Conservation (phyloP, 129 eudicot genomes). For the Artemisia annua region DNA sequence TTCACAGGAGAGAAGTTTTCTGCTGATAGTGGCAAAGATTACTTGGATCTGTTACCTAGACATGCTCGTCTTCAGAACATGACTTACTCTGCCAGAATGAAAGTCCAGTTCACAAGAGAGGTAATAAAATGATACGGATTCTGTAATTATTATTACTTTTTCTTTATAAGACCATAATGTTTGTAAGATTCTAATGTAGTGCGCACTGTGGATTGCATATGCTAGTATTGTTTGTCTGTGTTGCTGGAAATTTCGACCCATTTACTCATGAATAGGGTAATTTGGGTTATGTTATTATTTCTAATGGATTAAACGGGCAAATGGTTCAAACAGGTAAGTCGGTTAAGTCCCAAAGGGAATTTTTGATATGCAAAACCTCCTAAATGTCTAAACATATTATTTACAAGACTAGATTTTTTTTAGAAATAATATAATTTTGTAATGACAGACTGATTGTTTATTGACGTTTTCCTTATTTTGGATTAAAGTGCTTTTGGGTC, state of each 20-base stretch:
- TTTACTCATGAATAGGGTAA: not conserved
- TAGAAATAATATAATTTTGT: not conserved
- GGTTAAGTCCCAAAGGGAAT: not conserved
- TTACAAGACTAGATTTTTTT: not conserved
- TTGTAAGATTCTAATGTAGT: conserved; percentile 1
- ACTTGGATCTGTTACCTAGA: conserved; percentile 55
- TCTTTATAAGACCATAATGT: not conserved
- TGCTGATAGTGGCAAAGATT: conserved; percentile 47
- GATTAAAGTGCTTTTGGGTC: not conserved
- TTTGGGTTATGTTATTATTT: not conserved
- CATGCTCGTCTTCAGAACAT: conserved; percentile 89
- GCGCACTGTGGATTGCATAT: not conserved
- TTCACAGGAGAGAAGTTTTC: conserved; percentile 56
- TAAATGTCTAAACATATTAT: not conserved
- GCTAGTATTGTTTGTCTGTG: not conserved
- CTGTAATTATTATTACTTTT: not conserved
- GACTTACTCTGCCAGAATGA: conserved; percentile 68
- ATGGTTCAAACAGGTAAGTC: not conserved
- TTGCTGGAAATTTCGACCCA: not conserved
- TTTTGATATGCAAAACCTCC: not conserved
- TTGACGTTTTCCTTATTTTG: not conserved
- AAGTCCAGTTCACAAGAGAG: conserved; percentile 35
- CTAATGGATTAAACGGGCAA: not conserved
- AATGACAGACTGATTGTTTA: not conserved
- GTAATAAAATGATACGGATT: conserved; percentile 4